A percentile compares a stretch with the other conserved stretches of the same genome.
Evolutionary conservation across 768 basidiomycete genomes (phyloP).

Genomic region (Lyophyllum semitale): DNA sequence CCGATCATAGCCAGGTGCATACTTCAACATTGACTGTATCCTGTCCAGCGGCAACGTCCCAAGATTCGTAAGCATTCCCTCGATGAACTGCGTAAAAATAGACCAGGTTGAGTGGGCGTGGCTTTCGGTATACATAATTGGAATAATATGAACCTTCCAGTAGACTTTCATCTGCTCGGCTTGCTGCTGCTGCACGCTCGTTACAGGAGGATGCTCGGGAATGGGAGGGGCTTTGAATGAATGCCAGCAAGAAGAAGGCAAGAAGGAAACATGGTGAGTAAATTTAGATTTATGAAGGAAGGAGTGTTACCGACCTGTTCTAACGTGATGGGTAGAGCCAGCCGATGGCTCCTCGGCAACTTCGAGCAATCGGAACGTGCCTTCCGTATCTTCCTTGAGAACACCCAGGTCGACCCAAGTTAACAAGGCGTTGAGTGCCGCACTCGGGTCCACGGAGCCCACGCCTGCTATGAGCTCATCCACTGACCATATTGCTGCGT

Average conservation of each 20-base stretch:
- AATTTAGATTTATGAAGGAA: not conserved
- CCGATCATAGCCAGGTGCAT: conserved; percentile 81
- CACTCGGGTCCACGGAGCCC: conserved; percentile 62
- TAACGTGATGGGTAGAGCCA: conserved; percentile 17
- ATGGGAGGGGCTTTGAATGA: conserved; percentile 25
- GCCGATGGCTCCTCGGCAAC: conserved; percentile 48
- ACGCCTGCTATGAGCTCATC: conserved; percentile 68
- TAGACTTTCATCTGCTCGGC: conserved; percentile 85
- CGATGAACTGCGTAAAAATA: conserved; percentile 63
- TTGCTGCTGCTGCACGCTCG: conserved; percentile 70
- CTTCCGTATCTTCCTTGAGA: conserved; percentile 65
- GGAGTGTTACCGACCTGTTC: conserved; percentile 7
- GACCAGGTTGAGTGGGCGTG: not conserved
- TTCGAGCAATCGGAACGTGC: conserved; percentile 68
- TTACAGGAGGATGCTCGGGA: conserved; percentile 47
- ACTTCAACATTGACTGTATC: conserved; percentile 88
- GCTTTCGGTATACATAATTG: not conserved
- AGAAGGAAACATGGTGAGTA: not conserved
- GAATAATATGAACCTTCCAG: conserved; percentile 68
- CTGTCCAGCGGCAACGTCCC: conserved; percentile 73
- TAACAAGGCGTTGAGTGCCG: conserved; percentile 70
- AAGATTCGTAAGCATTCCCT: conserved; percentile 90
- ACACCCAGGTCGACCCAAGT: conserved; percentile 88
- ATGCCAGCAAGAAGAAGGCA: not conserved
- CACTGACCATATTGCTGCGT: conserved; percentile 68